Evolutionary conservation across 306 rosid species (phyloP).

Genomic region (Fragaria vesca): DNA sequence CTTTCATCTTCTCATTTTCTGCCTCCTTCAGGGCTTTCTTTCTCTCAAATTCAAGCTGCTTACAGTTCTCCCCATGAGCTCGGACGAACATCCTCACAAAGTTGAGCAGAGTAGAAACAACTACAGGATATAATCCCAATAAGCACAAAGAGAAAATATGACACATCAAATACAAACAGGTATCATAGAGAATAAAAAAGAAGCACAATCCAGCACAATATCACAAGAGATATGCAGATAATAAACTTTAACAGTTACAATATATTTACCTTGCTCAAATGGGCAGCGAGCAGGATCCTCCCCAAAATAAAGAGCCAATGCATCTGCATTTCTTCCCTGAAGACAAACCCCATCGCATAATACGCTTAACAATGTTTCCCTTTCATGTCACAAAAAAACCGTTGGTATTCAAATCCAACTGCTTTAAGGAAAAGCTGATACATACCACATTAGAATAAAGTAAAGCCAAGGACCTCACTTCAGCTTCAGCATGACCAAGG

Average conservation of each 20-base stretch:
- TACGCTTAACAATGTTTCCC: slow-evolving; percentile 13
- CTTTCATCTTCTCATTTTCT: slow-evolving; percentile 55
- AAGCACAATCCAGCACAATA: background rate
- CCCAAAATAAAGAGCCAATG: slow-evolving; percentile 74
- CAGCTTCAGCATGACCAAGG: slow-evolving; percentile 64
- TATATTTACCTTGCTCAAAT: slow-evolving; percentile 71
- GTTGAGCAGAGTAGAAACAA: slow-evolving; percentile 67
- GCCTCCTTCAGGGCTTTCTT: slow-evolving; percentile 70
- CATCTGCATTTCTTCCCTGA: slow-evolving; percentile 92
- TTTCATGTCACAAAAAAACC: slow-evolving; percentile 20
- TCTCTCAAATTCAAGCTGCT: slow-evolving; percentile 59
- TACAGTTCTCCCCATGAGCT: slow-evolving; percentile 68
- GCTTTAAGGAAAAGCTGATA: slow-evolving; percentile 21
- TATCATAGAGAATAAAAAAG: background rate
- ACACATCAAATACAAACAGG: background rate
- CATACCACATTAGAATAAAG: slow-evolving; percentile 81
- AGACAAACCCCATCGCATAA: slow-evolving; percentile 30
- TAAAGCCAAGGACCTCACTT: slow-evolving; percentile 79
- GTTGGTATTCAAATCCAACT: slow-evolving; percentile 17
- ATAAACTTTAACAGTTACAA: background rate
- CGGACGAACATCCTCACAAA: slow-evolving; percentile 69
- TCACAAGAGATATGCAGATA: background rate
- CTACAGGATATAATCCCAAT: slow-evolving; percentile 29
- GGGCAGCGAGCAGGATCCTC: slow-evolving; percentile 79
- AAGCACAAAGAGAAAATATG: slow-evolving; percentile 1